Evolutionary conservation across 2,329 filamentous ascomycete genomes (phyloP).

Genomic region (Fusarium newnesense): DNA sequence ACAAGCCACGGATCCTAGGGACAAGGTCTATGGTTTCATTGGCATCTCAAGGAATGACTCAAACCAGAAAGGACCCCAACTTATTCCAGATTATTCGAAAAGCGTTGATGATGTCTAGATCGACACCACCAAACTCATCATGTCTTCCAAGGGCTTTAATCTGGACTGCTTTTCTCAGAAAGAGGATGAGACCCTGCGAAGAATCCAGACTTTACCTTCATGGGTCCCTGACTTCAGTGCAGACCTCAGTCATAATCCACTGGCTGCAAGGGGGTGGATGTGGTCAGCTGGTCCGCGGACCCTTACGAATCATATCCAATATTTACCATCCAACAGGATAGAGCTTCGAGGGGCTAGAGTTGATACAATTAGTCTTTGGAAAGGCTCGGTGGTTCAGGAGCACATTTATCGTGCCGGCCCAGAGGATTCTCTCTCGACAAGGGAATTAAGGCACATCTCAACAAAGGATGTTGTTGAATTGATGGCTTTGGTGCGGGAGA

Average conservation of each 20-base stretch:
- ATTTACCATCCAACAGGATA: not conserved
- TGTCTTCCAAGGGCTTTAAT: not conserved
- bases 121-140: not conserved
- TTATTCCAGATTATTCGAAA: not conserved
- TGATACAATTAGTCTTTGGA: too few species aligned
- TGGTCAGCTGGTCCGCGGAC: not conserved
- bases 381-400: too few species aligned
- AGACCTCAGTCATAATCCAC: not conserved
- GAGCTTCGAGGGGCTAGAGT: not conserved
- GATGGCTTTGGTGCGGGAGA: too few species aligned
- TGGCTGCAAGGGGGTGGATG: not conserved
- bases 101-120: not conserved
- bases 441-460: too few species aligned
- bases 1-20: not conserved
- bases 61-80: not conserved
- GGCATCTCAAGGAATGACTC: not conserved
- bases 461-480: too few species aligned
- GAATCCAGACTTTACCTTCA: not conserved
- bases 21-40: not conserved
- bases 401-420: too few species aligned
- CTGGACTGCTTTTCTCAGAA: not conserved
- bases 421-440: too few species aligned
- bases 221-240: not conserved
- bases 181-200: not conserved
- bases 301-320: not conserved